Conservation (phyloP, 331 rosid species). For the Pyrus hybrid region DNA sequence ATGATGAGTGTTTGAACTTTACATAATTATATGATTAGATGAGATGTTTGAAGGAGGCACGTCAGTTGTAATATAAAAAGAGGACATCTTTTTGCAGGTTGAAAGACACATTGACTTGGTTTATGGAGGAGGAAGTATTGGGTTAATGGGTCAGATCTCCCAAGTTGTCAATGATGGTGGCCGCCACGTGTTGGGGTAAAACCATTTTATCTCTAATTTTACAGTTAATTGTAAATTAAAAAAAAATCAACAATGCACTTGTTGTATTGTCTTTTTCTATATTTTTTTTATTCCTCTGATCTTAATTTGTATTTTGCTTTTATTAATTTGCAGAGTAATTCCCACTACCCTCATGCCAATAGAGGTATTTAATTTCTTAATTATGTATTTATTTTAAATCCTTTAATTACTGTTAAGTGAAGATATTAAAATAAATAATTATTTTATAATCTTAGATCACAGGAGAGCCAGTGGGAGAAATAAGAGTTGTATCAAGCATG, state of each 20-base stretch:
- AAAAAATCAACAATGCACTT: neutral
- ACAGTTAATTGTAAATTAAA: too few relatives aligned
- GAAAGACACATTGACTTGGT: constrained; percentile 88
- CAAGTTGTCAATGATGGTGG: constrained; percentile 88
- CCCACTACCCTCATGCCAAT: constrained; percentile 52
- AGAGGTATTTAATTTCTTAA: constrained; percentile 31
- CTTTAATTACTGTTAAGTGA: neutral
- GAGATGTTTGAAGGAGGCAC: neutral
- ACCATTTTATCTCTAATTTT: too few relatives aligned
- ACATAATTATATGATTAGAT: neutral
- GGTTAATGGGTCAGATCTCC: constrained; percentile 80
- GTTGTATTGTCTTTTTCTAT: too few relatives aligned
- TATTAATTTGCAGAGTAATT: constrained; percentile 49
- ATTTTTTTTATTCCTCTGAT: neutral
- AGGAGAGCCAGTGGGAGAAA: constrained; percentile 81
- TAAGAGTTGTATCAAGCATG: constrained; percentile 70
- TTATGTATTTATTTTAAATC: neutral
- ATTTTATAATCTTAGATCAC: constrained; percentile 39
- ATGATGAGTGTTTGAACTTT: neutral
- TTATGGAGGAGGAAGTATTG: constrained; percentile 97
- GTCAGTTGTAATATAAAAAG: constrained; percentile 6
- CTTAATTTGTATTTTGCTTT: neutral
- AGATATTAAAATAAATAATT: neutral
- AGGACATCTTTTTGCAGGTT: constrained; percentile 30
- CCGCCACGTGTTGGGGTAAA: constrained; percentile 95